Evolutionary conservation across 2,329 filamentous ascomycete genomes (phyloP), one percentile per base, ranked within the genome.

Genomic region (Emergomyces africanus): DNA sequence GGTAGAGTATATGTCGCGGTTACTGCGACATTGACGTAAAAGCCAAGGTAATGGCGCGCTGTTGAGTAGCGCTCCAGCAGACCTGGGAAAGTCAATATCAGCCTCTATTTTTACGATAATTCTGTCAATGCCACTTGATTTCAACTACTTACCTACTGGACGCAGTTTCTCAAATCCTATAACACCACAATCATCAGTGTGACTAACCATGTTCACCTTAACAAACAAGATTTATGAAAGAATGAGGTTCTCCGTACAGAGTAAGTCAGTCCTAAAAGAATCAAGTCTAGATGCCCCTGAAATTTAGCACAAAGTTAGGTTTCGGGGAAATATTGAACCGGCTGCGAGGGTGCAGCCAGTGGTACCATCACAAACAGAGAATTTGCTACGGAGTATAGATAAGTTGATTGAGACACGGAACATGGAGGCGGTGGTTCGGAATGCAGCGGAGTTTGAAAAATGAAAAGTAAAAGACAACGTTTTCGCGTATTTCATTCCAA

Each of bases 1-100:
- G 71, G 71, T 0, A 72, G 62, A 8, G 60, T 65, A 64, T 76
- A 76, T 15, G 66, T 70, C 54, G 72, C 75, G 25, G 72, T 68
- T 28, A 77, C 65, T 8, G 69, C 73, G 30, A 76, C 73, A 63
- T 77, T 79, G 56, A 70, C 70, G 65, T 78, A 79, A 56, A 76
- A 74, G 0, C 69, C 68, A 2, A 76, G 62, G 54, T 75, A 66
- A 57, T 79, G 75, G 41, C 74, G 71, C 9, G 71, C 63, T 1
- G 75, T 76, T 5, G 75, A 77, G 64, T 72, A 75, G 51, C 74
- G 72, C 65, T 80, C 77, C 46, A 77, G 64, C 25, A 68, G 69
- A 49, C 76, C 75, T 77, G 37, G 37, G n/a, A n/a, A 5, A 15
- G 18, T 1, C 69, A 2, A 66, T 35, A 25, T 46, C 23, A 41